Conservation (phyloP, 768 basidiomycete species). For the Tephrocybe sp. region DNA sequence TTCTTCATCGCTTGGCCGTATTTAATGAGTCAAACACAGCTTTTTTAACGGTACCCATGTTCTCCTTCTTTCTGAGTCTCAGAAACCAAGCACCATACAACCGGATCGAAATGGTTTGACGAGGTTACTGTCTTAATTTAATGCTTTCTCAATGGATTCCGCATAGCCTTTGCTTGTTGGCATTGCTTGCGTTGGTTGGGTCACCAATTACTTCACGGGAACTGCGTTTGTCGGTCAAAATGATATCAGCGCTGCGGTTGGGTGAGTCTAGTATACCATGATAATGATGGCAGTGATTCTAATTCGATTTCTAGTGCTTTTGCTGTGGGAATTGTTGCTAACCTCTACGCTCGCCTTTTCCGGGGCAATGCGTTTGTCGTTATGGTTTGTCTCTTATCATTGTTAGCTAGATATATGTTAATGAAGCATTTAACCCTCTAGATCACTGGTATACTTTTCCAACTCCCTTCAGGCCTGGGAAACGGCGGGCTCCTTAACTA, state of each 20-base stretch:
- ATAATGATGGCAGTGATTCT: not conserved
- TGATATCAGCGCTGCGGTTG: slow-evolving; percentile 79
- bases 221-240: slow-evolving; percentile 60
- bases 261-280: slow-evolving; percentile 29
- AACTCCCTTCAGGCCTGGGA: slow-evolving; percentile 79
- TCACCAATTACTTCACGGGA: slow-evolving; percentile 70
- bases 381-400: slow-evolving; percentile 48
- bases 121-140: not conserved
- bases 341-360: slow-evolving; percentile 73
- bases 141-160: not conserved
- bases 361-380: slow-evolving; percentile 77
- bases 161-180: slow-evolving; percentile 27
- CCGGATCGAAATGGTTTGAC: slow-evolving; percentile 48
- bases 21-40: slow-evolving; percentile 31
- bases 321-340: slow-evolving; percentile 76
- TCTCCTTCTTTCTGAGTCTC: slow-evolving; percentile 62
- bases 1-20: not conserved
- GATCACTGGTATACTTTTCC: slow-evolving; percentile 81
- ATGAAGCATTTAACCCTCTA: slow-evolving; percentile 14
- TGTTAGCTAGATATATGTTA: not conserved
- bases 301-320: slow-evolving; percentile 51
- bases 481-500: slow-evolving; percentile 78
- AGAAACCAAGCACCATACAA: slow-evolving; percentile 60
- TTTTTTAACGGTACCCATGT: slow-evolving; percentile 71
- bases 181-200: slow-evolving; percentile 73